A percentile compares a stretch with the other conserved stretches of the same genome.
phyloP scores from a whole-genome alignment of 768 basidiomycete genomes.

The Leccinum truebloodii region DNA sequence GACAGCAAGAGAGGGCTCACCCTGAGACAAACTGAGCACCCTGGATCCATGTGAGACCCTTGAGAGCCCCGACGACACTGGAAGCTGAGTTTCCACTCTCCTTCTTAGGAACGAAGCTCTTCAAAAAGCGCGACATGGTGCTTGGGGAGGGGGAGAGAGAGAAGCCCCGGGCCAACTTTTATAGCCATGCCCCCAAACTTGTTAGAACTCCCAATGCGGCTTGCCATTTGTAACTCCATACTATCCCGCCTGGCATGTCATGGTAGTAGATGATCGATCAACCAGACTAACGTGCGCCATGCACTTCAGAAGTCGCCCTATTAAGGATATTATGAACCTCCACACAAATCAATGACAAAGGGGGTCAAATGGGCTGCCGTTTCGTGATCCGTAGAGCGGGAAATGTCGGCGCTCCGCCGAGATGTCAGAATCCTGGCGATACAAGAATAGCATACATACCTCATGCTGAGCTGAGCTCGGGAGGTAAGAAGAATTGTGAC shows the following conservation, averaged over 20 bases:
- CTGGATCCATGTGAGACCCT: conserved; percentile 51
- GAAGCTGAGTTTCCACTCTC: conserved; percentile 41
- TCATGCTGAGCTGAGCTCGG: conserved; percentile 2
- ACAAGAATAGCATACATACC: neutral
- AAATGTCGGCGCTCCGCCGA: conserved; percentile 1
- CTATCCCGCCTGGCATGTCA: neutral
- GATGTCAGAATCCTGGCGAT: neutral
- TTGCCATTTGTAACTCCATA: neutral
- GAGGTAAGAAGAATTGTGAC: neutral
- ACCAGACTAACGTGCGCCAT: neutral
- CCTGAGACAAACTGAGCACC: conserved; percentile 61
- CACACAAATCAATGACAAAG: neutral
- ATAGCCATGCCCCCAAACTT: conserved; percentile 9
- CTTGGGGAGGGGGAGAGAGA: neutral
- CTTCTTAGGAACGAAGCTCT: conserved; percentile 48
- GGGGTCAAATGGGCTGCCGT: neutral
- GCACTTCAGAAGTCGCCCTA: neutral
- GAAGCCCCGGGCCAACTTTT: conserved; percentile 12
- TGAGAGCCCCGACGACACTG: conserved; percentile 45
- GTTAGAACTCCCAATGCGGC: conserved; percentile 1
- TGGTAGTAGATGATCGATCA: neutral
- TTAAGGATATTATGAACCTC: neutral
- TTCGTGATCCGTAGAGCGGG: neutral
- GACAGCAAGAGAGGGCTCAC: conserved; percentile 28
- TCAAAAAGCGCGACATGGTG: conserved; percentile 38